Evolutionary conservation across 1,284 basidiomycete genomes (phyloP).

Genomic region (Earliella scabrosa): DNA sequence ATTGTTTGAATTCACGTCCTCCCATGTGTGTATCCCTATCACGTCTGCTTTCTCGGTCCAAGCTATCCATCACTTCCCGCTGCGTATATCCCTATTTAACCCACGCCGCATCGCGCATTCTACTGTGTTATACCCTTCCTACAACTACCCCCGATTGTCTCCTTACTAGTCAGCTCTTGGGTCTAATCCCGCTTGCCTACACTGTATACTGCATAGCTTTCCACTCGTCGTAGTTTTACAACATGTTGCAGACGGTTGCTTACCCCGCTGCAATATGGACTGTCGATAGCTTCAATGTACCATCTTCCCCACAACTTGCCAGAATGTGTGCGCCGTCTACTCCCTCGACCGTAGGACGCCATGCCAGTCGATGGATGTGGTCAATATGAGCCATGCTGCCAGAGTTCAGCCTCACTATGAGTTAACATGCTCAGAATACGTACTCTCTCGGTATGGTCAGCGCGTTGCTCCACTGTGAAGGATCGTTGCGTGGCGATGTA

Average conservation of each 20-base stretch:
- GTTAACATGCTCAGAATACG: constrained; percentile 13
- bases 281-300: constrained; percentile 73
- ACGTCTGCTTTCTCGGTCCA: constrained; percentile 44
- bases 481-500: constrained; percentile 36
- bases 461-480: constrained; percentile 53
- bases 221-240: constrained; percentile 41
- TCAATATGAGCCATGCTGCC: constrained; percentile 65
- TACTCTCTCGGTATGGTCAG: constrained; percentile 54
- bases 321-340: constrained; percentile 36
- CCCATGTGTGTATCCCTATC: constrained; percentile 79
- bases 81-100: constrained; percentile 45
- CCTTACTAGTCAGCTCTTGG: constrained; percentile 60
- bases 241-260: constrained; percentile 45
- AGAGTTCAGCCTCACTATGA: background rate
- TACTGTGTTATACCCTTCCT: constrained; percentile 66
- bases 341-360: constrained; percentile 49
- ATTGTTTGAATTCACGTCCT: constrained; percentile 67
- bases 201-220: constrained; percentile 73
- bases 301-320: constrained; percentile 77
- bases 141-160: constrained; percentile 64
- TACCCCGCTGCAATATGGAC: constrained; percentile 48
- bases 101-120: constrained; percentile 43
- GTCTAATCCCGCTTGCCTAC: constrained; percentile 48
- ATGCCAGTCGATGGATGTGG: constrained; percentile 71
- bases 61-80: constrained; percentile 37